phyloP scores from a whole-genome alignment of 1,139 yeast species.

The Tardiomyces blankii region DNA sequence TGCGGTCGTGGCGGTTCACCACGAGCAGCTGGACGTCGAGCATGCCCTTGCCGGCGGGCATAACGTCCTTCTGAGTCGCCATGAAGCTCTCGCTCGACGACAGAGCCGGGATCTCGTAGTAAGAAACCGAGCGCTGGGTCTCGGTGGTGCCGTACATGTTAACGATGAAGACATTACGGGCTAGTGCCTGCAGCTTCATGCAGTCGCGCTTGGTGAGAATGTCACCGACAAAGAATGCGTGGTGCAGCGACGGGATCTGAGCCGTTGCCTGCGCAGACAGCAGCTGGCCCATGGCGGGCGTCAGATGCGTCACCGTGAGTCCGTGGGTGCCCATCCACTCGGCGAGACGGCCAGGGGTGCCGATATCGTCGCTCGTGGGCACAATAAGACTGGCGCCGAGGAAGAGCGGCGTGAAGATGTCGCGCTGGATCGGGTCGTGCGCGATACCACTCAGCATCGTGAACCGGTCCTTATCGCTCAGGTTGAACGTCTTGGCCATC shows the following conservation, averaged over 20 bases:
- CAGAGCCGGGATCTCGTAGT: slow-evolving; percentile 75
- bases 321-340: slow-evolving; percentile 92
- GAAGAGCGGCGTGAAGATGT: slow-evolving; percentile 94
- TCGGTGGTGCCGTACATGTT: slow-evolving; percentile 99
- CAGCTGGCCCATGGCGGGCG: slow-evolving; percentile 99
- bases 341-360: slow-evolving; percentile 94
- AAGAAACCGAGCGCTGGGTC: slow-evolving; percentile 96
- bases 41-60: slow-evolving; percentile 99
- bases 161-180: slow-evolving; percentile 79
- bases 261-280: slow-evolving; percentile 94
- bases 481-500: slow-evolving; percentile 83
- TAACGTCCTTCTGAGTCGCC: slow-evolving; percentile 79
- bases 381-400: slow-evolving; percentile 87
- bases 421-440: slow-evolving; percentile 98
- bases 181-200: slow-evolving; percentile 79
- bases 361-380: slow-evolving; percentile 95
- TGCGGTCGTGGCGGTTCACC: slow-evolving; percentile 78
- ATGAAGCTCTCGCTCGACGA: slow-evolving; percentile 60
- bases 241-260: slow-evolving; percentile 75
- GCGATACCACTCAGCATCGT: slow-evolving; percentile 99
- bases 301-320: slow-evolving; percentile 92
- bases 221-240: slow-evolving; percentile 98
- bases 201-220: slow-evolving; percentile 95
- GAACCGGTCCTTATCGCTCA: slow-evolving; percentile 72
- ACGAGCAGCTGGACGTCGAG: slow-evolving; percentile 84